These are phyloP conservation scores for Ceratobasidium sp. DNA, from an alignment of 1,284 basidiomycete genomes.

Conservation along the genomic window DNA sequence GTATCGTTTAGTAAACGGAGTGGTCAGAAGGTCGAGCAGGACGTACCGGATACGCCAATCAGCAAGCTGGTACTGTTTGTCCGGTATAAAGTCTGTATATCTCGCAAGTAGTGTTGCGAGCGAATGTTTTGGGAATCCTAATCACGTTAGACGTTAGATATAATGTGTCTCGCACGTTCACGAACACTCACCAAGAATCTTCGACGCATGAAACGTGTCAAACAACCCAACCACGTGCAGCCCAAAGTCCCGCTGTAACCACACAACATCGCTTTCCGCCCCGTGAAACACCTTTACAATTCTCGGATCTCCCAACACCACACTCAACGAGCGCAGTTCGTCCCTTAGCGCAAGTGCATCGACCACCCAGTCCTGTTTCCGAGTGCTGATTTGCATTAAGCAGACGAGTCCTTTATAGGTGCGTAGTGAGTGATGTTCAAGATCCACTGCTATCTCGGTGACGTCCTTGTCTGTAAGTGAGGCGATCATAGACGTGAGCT, in stretches of 20 bases:
- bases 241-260: constrained; percentile 96
- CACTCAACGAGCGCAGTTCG: constrained; percentile 71
- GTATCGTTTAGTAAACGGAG: constrained; percentile 19
- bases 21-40: neutral
- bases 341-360: constrained; percentile 84
- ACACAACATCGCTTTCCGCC: constrained; percentile 92
- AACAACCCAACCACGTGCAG: constrained; percentile 94
- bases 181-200: constrained; percentile 70
- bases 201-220: constrained; percentile 96
- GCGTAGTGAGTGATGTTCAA: constrained; percentile 92
- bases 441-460: constrained; percentile 90
- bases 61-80: constrained; percentile 95
- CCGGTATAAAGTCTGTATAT: constrained; percentile 91
- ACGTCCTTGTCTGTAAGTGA: constrained; percentile 66
- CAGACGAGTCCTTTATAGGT: constrained; percentile 90
- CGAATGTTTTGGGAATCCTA: constrained; percentile 84
- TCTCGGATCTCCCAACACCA: constrained; percentile 83
- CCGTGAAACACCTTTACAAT: constrained; percentile 96
- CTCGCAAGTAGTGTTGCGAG: constrained; percentile 87
- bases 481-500: constrained; percentile 72
- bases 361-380: constrained; percentile 87
- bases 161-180: neutral
- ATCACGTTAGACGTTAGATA: neutral
- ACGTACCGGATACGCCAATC: constrained; percentile 93
- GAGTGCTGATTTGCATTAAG: constrained; percentile 91